phyloP scores from a whole-genome alignment of 306 rosid species.

The Erythrophleum fordii region DNA sequence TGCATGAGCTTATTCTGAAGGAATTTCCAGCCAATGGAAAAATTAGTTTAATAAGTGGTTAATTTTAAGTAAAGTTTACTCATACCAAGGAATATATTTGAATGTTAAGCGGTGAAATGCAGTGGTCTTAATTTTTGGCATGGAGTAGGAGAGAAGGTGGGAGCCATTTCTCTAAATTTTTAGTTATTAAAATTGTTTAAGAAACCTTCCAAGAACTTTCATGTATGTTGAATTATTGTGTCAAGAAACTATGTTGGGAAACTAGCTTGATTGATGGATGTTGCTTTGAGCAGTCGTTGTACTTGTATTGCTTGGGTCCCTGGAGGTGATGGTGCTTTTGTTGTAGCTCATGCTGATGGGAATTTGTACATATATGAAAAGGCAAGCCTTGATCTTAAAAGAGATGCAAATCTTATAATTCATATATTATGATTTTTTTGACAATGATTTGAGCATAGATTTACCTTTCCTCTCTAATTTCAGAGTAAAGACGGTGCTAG shows the following conservation, averaged over 20 bases:
- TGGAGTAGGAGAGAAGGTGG: constrained; percentile 25
- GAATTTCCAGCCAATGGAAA: background rate
- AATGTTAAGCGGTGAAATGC: constrained; percentile 21
- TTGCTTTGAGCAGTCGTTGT: constrained; percentile 82
- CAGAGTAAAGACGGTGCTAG: constrained; percentile 91
- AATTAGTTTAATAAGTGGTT: constrained; percentile 2
- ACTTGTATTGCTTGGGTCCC: constrained; percentile 92
- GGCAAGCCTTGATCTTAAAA: constrained; percentile 61
- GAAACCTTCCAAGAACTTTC: constrained; percentile 18
- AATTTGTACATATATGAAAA: constrained; percentile 88
- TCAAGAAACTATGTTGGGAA: constrained; percentile 24
- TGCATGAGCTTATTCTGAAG: background rate
- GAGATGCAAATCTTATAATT: constrained; percentile 30
- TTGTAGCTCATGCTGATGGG: constrained; percentile 95
- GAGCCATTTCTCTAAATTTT: constrained; percentile 4
- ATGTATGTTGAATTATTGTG: constrained; percentile 31
- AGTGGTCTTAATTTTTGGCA: constrained; percentile 24
- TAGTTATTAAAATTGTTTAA: constrained; percentile 18
- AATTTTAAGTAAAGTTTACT: background rate
- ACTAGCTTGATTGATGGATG: constrained; percentile 43
- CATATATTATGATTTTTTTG: constrained; percentile 21
- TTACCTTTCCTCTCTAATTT: constrained; percentile 35
- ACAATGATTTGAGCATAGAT: constrained; percentile 23
- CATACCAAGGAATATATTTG: background rate
- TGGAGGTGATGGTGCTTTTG: constrained; percentile 86